Evolutionary conservation across 2,329 filamentous ascomycete species (phyloP).

Genomic region (Fusarium paranaense): DNA sequence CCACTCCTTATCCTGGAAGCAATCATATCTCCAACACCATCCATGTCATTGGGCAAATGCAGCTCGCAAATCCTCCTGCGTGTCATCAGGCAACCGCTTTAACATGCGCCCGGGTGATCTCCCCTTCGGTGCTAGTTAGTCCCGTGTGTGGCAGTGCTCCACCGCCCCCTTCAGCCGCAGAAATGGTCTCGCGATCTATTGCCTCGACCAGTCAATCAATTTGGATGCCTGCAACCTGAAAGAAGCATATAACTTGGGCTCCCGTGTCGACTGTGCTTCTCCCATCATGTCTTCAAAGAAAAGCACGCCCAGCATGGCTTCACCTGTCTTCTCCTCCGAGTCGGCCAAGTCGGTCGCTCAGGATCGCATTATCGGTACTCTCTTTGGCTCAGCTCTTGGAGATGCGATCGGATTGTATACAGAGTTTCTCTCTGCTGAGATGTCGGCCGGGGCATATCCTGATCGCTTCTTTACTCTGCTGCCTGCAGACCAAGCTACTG

Average conservation of each 20-base stretch:
- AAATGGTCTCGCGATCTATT: neutral
- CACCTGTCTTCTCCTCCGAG: slow-evolving; percentile 26
- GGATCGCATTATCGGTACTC: slow-evolving; percentile 56
- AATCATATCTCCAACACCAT: neutral
- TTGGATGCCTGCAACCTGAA: neutral
- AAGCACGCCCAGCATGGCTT: slow-evolving; percentile 12
- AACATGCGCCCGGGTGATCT: neutral
- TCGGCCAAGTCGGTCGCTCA: slow-evolving; percentile 41
- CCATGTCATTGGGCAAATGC: neutral
- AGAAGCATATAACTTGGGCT: neutral
- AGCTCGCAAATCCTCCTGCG: neutral
- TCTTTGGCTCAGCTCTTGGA: slow-evolving; percentile 64
- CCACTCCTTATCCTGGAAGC: neutral
- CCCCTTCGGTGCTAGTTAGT: neutral
- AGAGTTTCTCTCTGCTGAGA: slow-evolving; percentile 58
- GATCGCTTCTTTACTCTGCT: slow-evolving; percentile 54
- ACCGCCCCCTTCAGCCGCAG: neutral
- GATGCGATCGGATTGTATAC: slow-evolving; percentile 67
- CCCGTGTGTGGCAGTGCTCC: neutral
- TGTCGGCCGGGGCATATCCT: slow-evolving; percentile 52
- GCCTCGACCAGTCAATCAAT: neutral
- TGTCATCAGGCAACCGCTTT: neutral
- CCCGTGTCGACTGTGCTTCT: neutral
- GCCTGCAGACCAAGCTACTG: slow-evolving; percentile 51
- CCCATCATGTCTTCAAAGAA: neutral